Conservation (phyloP, 495 filamentous ascomycete genomes). For the Podospora pseudopauciseta region DNA sequence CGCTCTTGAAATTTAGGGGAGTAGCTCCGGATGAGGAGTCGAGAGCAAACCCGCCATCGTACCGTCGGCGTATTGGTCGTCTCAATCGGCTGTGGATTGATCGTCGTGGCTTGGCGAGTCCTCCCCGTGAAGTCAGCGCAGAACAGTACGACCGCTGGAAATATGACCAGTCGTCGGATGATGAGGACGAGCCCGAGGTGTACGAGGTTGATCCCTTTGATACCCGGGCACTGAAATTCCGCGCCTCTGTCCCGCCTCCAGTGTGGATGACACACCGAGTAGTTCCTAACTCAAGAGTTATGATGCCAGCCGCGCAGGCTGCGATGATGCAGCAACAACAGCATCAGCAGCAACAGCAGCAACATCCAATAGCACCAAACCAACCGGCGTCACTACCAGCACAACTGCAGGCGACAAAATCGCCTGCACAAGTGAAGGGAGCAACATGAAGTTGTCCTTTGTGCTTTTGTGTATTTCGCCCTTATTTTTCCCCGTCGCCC, state of each 20-base stretch:
- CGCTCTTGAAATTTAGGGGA: constrained; percentile 35
- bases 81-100: constrained; percentile 79
- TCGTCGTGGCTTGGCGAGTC: constrained; percentile 57
- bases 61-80: constrained; percentile 72
- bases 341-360: constrained; percentile 10
- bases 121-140: constrained; percentile 50
- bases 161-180: constrained; percentile 71
- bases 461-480: background rate
- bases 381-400: constrained; percentile 9
- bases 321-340: constrained; percentile 13
- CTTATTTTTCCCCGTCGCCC: background rate
- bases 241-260: constrained; percentile 61
- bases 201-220: constrained; percentile 71
- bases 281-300: constrained; percentile 4
- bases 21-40: constrained; percentile 32
- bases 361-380: constrained; percentile 23
- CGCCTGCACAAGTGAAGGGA: constrained; percentile 12
- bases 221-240: constrained; percentile 65
- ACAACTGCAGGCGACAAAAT: constrained; percentile 9
- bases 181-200: constrained; percentile 56
- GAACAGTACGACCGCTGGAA: constrained; percentile 70
- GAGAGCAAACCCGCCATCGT: constrained; percentile 62
- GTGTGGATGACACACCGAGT: constrained; percentile 30
- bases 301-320: background rate
- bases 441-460: constrained; percentile 6